Base-by-base conservation (phyloP, 257 asterid species). In the Ophiorrhiza pumila region DNA sequence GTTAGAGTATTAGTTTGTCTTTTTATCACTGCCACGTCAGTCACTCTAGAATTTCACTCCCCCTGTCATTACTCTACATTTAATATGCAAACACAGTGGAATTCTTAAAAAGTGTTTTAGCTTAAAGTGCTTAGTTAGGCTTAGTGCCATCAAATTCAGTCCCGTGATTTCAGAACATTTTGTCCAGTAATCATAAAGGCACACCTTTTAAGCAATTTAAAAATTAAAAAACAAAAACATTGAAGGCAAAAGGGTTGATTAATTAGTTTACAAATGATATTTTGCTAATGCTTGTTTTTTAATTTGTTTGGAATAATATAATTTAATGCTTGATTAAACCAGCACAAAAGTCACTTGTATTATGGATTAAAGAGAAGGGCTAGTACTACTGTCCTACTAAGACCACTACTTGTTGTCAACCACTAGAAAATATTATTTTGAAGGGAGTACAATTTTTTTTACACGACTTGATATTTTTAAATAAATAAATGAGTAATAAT, bases 91-190 rank as follows among this genome's bases (percentile, higher is more conserved):
- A 58, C 22, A 18, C 4, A 22, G 13, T 43, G 18, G 34, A 46
- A 68, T 59, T 25, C 31, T 10, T 18, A 68, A 68, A 59, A 71
- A 31, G 42, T 37, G 17, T 69, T 31, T 32, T 37, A 47, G 29
- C n/a, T n/a, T 71, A 63, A 63, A 71, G 62, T 64, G 60, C 37
- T 52, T 4, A 23, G 83, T 75, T 52, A 35, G 77, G 76, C 43
- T n/a, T 47, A 74, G 63, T 64, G 62, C 45, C 81, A 76, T 79
- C 74, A 79, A 85, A 83, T 72, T 81, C 77, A 72, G 69, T 31
- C 78, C 86, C 88, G 81, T 78, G 78, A 84, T 76, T 84, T 80
- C 76, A 74, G 84, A 76, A 81, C 68, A 71, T 74, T 56, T 78
- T 74, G 86, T 84, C 84, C 60, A 6, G 82, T 72, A 78, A 84